These are phyloP conservation scores for Chenopodium quinoa DNA, from an alignment of 148 eudicot genomes.

Conservation along the genomic window DNA sequence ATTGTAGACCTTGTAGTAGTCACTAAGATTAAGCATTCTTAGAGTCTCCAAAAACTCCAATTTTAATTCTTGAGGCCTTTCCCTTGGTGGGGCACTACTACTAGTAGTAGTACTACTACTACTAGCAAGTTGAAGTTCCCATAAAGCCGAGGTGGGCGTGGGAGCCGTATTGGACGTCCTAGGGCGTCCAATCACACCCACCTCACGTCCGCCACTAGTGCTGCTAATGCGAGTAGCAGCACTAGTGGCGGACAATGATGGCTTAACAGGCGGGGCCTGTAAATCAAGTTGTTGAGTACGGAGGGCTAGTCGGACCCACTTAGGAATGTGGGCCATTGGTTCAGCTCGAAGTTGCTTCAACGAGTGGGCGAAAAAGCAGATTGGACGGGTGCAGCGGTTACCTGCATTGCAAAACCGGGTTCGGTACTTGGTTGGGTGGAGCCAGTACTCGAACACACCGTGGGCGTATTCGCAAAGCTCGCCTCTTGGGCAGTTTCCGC, in stretches of 20 bases:
- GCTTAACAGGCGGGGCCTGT: not conserved
- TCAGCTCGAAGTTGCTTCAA: slow-evolving; percentile 1
- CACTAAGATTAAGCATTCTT: slow-evolving; percentile 13
- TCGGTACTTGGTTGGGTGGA: slow-evolving; percentile 33
- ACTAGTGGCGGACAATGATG: not conserved
- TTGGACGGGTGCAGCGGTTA: slow-evolving; percentile 1
- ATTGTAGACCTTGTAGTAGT: slow-evolving; percentile 1
- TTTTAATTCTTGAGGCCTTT: not conserved
- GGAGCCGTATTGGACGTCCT: slow-evolving; percentile 1
- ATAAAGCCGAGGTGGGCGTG: not conserved
- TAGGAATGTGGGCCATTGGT: not conserved
- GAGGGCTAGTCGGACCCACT: slow-evolving; percentile 10
- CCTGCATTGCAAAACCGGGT: slow-evolving; percentile 23
- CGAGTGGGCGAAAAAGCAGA: slow-evolving; percentile 30
- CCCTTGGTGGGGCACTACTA: not conserved
- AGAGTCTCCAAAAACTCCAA: slow-evolving; percentile 23
- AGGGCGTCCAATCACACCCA: slow-evolving; percentile 7
- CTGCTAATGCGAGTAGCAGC: not conserved
- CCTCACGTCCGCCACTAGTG: not conserved
- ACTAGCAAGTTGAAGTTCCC: not conserved
- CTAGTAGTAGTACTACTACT: not conserved
- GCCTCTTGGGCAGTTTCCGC: slow-evolving; percentile 24
- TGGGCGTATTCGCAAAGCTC: slow-evolving; percentile 26
- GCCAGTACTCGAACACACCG: slow-evolving; percentile 35
- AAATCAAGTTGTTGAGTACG: not conserved